These are phyloP conservation scores for Leishmania gerbilli DNA, from an alignment of 208 protist species.

Conservation along the genomic window DNA sequence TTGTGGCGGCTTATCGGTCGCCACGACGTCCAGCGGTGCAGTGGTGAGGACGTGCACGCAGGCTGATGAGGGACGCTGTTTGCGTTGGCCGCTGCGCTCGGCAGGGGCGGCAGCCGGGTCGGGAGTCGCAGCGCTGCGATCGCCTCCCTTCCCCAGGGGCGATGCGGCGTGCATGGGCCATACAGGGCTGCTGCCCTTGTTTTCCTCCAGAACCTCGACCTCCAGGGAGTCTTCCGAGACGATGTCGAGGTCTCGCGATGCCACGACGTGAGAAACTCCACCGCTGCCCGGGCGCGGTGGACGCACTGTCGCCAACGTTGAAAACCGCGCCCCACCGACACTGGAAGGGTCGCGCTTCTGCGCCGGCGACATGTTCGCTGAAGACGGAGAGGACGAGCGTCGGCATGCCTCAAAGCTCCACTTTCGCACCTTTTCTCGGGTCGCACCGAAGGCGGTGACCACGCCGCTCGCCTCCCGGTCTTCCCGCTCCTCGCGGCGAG, in stretches of 20 bases:
- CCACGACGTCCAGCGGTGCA: neutral
- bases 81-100: neutral
- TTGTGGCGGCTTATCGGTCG: neutral
- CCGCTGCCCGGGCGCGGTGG: conserved; percentile 3
- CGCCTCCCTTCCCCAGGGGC: neutral
- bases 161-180: neutral
- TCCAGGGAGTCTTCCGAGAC: conserved; percentile 31
- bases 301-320: neutral
- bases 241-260: conserved; percentile 6
- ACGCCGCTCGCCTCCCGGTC: conserved; percentile 22
- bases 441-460: conserved; percentile 20
- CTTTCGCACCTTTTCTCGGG: conserved; percentile 3
- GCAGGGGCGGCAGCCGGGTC: neutral
- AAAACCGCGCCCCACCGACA: neutral
- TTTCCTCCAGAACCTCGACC: conserved; percentile 30
- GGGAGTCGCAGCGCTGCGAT: neutral
- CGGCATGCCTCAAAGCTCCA: neutral
- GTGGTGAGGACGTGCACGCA: conserved; percentile 7
- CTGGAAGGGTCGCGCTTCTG: neutral
- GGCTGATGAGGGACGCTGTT: conserved; percentile 23
- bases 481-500: neutral
- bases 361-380: neutral
- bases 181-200: neutral
- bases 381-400: conserved; percentile 6
- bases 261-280: neutral